A percentile compares a stretch with the other conserved stretches of the same genome.
Conservation (phyloP, 345 rosid species). For the Linum tenue region DNA sequence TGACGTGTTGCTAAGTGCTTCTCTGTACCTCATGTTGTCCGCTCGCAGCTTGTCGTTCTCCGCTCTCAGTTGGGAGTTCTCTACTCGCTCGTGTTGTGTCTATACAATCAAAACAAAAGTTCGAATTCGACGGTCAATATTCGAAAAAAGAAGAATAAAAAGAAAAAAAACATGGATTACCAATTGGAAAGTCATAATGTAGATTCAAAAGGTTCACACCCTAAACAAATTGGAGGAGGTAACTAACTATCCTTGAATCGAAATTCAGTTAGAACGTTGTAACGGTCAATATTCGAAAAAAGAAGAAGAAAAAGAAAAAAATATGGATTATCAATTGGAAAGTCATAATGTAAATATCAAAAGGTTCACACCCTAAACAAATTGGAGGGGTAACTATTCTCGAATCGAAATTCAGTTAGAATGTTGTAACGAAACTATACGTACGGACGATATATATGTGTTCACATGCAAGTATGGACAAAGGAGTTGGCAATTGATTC, state of each 20-base stretch:
- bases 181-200: not conserved
- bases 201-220: not conserved
- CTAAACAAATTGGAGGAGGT: not conserved
- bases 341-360: not conserved
- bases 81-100: conserved; percentile 87
- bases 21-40: conserved; percentile 81
- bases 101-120: conserved; percentile 7
- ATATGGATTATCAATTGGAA: not conserved
- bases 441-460: too few relatives aligned
- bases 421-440: conserved; percentile 10
- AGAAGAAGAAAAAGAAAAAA: not conserved
- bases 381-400: not conserved
- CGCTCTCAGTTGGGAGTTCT: conserved; percentile 63
- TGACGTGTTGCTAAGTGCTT: conserved; percentile 80
- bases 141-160: not conserved
- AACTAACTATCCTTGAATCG: not conserved
- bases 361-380: not conserved
- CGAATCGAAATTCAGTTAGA: not conserved
- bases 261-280: conserved; percentile 5
- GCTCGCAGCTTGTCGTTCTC: conserved; percentile 88
- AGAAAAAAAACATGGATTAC: not conserved
- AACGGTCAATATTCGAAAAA: conserved; percentile 5
- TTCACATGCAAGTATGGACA: too few relatives aligned
- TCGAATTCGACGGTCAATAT: not conserved
- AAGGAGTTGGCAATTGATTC: too few relatives aligned